A percentile compares a stretch with the other conserved stretches of the same genome.
Evolutionary conservation across 2,329 filamentous ascomycete species (phyloP).

Genomic region (Apiospora saccharicola): DNA sequence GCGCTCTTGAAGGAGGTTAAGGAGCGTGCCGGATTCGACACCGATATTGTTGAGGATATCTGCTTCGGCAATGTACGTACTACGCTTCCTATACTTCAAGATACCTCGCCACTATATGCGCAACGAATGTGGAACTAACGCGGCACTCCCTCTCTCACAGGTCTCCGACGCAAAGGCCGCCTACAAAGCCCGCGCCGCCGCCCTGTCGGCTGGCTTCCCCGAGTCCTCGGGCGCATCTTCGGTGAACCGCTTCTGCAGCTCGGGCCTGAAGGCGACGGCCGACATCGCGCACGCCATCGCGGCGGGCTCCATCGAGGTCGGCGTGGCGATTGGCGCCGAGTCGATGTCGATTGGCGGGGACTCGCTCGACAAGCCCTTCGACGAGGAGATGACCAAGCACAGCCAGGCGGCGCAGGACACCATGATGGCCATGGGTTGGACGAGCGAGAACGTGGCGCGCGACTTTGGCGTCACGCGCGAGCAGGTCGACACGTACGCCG

Average conservation of each 20-base stretch:
- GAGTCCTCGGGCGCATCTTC: constrained; percentile 84
- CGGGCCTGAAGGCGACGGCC: constrained; percentile 92
- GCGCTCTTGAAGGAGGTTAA: constrained; percentile 80
- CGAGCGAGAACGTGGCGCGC: constrained; percentile 90
- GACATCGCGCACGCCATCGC: constrained; percentile 91
- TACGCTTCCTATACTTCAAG: constrained; percentile 17
- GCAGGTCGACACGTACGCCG: constrained; percentile 83
- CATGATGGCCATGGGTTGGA: constrained; percentile 97
- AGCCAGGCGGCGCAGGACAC: constrained; percentile 85
- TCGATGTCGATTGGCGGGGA: constrained; percentile 82
- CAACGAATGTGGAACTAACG: neutral
- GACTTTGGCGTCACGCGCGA: constrained; percentile 88
- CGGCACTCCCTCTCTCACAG: constrained; percentile 48
- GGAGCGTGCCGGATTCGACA: constrained; percentile 78
- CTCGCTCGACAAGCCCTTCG: constrained; percentile 74
- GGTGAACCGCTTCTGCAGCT: constrained; percentile 97
- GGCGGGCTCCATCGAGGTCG: constrained; percentile 82
- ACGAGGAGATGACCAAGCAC: constrained; percentile 73
- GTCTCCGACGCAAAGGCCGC: constrained; percentile 85
- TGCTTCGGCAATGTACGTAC: constrained; percentile 84
- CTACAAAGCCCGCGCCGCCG: constrained; percentile 89
- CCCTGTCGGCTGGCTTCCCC: constrained; percentile 91
- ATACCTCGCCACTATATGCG: constrained; percentile 11
- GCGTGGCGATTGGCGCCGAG: constrained; percentile 88
- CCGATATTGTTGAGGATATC: constrained; percentile 85